A percentile compares a stretch with the other conserved stretches of the same genome.
phyloP scores from a whole-genome alignment of 768 basidiomycete genomes.

The Boletus vinaceobasis region DNA sequence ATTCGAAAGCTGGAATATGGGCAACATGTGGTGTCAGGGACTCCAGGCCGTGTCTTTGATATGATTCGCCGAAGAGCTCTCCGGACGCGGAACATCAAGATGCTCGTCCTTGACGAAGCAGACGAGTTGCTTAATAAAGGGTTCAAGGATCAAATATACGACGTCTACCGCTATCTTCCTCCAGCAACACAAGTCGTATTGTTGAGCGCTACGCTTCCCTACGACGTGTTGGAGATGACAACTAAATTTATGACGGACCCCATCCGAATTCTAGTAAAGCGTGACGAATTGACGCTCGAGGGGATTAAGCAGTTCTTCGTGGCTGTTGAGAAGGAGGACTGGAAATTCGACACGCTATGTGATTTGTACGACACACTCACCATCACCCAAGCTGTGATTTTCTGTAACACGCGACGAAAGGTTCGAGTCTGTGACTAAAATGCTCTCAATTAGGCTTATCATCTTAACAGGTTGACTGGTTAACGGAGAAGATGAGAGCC shows the following conservation, averaged over 20 bases:
- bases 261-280: slow-evolving; percentile 96
- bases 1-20: slow-evolving; percentile 97
- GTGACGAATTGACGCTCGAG: slow-evolving; percentile 97
- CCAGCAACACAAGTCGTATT: slow-evolving; percentile 97
- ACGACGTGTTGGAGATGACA: slow-evolving; percentile 98
- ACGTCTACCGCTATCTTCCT: slow-evolving; percentile 96
- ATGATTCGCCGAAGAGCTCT: slow-evolving; percentile 95
- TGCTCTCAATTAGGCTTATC: slow-evolving; percentile 5
- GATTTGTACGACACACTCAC: slow-evolving; percentile 98
- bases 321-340: slow-evolving; percentile 98
- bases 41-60: slow-evolving; percentile 97
- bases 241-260: slow-evolving; percentile 99
- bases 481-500: slow-evolving; percentile 98
- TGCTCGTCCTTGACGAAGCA: slow-evolving; percentile 92
- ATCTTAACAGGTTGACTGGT: slow-evolving; percentile 78
- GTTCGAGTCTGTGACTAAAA: slow-evolving; percentile 38
- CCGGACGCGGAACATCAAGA: slow-evolving; percentile 96
- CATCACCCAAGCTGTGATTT: slow-evolving; percentile 98
- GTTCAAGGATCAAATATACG: slow-evolving; percentile 99
- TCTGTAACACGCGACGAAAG: slow-evolving; percentile 98
- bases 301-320: slow-evolving; percentile 97
- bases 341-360: slow-evolving; percentile 98
- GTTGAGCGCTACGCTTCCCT: slow-evolving; percentile 92
- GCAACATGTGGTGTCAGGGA: slow-evolving; percentile 95
- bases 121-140: slow-evolving; percentile 97